A percentile compares a stretch with the other conserved stretches of the same genome.
These are phyloP conservation scores for Cucumis melo DNA, from an alignment of 306 rosid species.

Conservation along the genomic window DNA sequence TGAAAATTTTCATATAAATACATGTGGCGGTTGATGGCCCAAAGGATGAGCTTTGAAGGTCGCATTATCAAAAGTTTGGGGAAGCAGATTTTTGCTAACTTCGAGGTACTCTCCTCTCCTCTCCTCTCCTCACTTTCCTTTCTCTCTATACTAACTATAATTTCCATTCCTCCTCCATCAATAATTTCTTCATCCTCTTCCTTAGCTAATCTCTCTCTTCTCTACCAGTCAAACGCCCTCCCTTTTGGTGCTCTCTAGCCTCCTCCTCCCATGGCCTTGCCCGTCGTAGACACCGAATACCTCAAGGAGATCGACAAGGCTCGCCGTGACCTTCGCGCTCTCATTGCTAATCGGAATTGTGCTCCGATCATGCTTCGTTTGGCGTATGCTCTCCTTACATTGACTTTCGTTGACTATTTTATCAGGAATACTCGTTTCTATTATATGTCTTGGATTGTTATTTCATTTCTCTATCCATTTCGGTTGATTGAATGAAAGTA, in stretches of 20 bases:
- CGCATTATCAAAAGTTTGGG: not conserved
- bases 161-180: not conserved
- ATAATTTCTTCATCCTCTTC: not conserved
- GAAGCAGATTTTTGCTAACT: not conserved
- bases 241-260: not conserved
- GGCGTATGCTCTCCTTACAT: conserved; percentile 33
- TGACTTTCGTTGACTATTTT: not conserved
- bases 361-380: conserved; percentile 91
- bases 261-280: conserved; percentile 40
- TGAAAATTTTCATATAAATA: not conserved
- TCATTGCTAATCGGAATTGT: conserved; percentile 67
- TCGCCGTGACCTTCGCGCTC: conserved; percentile 87
- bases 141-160: not conserved
- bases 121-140: not conserved
- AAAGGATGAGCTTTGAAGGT: not conserved
- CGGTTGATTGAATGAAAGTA: not conserved
- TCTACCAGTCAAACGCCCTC: not conserved
- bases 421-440: not conserved
- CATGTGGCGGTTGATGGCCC: not conserved
- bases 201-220: not conserved
- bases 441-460: not conserved
- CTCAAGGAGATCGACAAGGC: conserved; percentile 66
- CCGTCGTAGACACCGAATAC: conserved; percentile 57
- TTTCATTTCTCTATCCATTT: not conserved
- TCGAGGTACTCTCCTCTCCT: not conserved